Evolutionary conservation across 1,284 basidiomycete species (phyloP), one percentile per base, ranked within the genome.

Genomic region (Prillingera fragicola): DNA sequence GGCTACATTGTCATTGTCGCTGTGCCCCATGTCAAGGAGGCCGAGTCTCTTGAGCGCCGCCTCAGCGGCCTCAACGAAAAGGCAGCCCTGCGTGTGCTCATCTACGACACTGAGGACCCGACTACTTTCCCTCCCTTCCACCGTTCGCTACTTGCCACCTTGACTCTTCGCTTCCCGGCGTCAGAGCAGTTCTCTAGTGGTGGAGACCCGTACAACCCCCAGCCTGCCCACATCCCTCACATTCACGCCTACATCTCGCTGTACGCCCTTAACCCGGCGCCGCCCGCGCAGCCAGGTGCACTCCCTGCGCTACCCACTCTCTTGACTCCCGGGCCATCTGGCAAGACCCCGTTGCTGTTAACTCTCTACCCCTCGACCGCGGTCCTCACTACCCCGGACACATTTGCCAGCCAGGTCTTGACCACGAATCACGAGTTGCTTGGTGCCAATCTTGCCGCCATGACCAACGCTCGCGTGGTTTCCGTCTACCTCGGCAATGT

Each of bases 1-100:
- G 65, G 65, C n/a, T 71, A 71, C 41, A 60, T 70, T 40, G 69
- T 71, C 9, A 48, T 71, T n/a, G 52, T 71, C 22, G 65, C 69
- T 8, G 64, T 70, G 2, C 67, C 69, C 3, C 58, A 60, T 10
- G 57, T 65, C 23, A 59, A 62, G 35, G 67, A 69, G 43, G 69
- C 67, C n/a, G 67, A 71, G 31, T 45, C 57, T 21, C 42, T 71
- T 18, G 69, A 71, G 54, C 56, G 56, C 36, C 56, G 59, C 24
- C 50, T 71, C 10, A 56, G 55, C 18, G 59, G 59, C 6, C 47
- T 69, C 9, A 55, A 59, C n/a, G 65, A 67, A 51, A 59, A 58
- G 48, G 51, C 57, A 7, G 65, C 61, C 7, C 54, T 69, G 12
- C 54, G 69, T n/a, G 69, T 70, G 0, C 51, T 71, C 24, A 67